These are phyloP conservation scores for Rhizomucor miehei DNA, from an alignment of 371 early-diverging fungal genomes.

Conservation along the genomic window DNA sequence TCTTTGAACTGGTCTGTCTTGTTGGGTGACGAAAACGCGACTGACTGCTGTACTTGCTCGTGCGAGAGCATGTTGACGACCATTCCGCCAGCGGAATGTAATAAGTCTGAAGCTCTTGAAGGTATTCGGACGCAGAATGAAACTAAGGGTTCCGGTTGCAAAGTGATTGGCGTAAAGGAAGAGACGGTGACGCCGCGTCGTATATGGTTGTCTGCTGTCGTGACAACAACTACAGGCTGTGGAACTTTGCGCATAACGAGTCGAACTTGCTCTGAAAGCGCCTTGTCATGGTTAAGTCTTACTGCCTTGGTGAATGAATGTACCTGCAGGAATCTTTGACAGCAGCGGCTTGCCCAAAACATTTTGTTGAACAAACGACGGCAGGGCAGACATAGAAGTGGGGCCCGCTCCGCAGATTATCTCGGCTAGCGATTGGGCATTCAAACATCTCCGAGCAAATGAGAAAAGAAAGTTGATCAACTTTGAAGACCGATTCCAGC, in stretches of 20 bases:
- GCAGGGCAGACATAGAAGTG: too few species aligned
- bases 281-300: background rate
- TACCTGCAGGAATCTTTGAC: too few species aligned
- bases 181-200: conserved; percentile 68
- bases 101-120: conserved; percentile 55
- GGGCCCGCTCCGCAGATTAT: too few species aligned
- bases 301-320: too few species aligned
- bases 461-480: too few species aligned
- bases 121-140: conserved; percentile 66
- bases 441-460: too few species aligned
- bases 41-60: conserved; percentile 61
- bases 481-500: too few species aligned
- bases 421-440: too few species aligned
- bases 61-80: conserved; percentile 58
- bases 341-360: too few species aligned
- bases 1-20: conserved; percentile 54
- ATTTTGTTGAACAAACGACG: too few species aligned
- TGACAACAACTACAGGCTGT: conserved; percentile 1
- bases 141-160: conserved; percentile 61
- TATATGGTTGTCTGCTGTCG: conserved; percentile 5
- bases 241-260: background rate
- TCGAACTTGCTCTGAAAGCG: background rate
- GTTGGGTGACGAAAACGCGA: conserved; percentile 63
- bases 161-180: conserved; percentile 69
- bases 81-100: conserved; percentile 58